A percentile compares a stretch with the other conserved stretches of the same genome.
Conservation (phyloP, 306 rosid genomes). For the Sindora glabra region DNA sequence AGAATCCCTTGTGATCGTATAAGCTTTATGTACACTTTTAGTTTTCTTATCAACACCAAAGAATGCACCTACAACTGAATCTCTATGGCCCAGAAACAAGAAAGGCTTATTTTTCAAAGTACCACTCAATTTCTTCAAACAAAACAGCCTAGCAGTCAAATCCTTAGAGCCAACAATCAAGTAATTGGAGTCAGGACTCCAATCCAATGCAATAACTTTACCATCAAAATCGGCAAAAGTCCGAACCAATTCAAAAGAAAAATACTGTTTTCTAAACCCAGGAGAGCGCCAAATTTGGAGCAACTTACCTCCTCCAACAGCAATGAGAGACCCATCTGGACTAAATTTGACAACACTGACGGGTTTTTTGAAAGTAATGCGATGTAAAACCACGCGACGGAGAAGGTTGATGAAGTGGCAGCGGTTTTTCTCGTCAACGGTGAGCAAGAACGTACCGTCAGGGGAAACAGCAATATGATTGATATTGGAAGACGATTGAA, state of each 20-base stretch:
- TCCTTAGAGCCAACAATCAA: slow-evolving; percentile 78
- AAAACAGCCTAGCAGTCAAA: slow-evolving; percentile 59
- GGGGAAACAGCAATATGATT: slow-evolving; percentile 72
- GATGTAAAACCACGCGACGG: slow-evolving; percentile 79
- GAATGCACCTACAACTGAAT: slow-evolving; percentile 62
- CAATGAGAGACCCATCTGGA: slow-evolving; percentile 54
- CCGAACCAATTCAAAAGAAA: slow-evolving; percentile 61
- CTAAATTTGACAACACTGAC: slow-evolving; percentile 53
- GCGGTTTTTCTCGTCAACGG: slow-evolving; percentile 68
- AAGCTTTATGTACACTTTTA: slow-evolving; percentile 47
- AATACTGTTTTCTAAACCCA: slow-evolving; percentile 52
- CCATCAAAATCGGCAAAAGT: slow-evolving; percentile 60
- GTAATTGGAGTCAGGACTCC: slow-evolving; percentile 74
- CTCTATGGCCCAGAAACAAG: slow-evolving; percentile 76
- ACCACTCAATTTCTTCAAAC: slow-evolving; percentile 30
- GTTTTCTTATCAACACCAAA: slow-evolving; percentile 62
- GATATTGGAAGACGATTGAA: slow-evolving; percentile 73
- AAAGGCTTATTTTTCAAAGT: slow-evolving; percentile 42
- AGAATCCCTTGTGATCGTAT: slow-evolving; percentile 63
- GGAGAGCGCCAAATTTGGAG: slow-evolving; percentile 90
- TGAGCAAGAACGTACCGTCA: slow-evolving; percentile 63
- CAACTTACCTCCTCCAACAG: slow-evolving; percentile 71
- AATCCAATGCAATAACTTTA: slow-evolving; percentile 54
- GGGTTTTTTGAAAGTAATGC: slow-evolving; percentile 64
- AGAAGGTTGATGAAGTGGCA: slow-evolving; percentile 79